Conservation (phyloP, 1,284 basidiomycete species). For the Ustilago tritici region DNA sequence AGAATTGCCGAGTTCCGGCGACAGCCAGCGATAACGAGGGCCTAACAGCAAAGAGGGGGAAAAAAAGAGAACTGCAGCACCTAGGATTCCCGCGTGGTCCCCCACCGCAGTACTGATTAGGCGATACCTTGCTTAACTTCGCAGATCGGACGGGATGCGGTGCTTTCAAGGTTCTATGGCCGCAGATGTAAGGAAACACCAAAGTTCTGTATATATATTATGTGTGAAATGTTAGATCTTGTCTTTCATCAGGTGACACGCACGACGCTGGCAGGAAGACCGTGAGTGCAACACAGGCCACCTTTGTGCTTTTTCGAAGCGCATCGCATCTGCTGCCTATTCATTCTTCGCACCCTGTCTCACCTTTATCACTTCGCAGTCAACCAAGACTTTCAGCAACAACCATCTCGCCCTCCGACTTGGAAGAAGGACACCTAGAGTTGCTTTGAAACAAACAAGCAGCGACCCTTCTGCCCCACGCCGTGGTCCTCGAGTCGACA, state of each 20-base stretch:
- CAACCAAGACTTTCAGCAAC: not conserved
- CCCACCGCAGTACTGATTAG: constrained; percentile 85
- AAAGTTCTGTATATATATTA: not conserved
- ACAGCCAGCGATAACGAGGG: not conserved
- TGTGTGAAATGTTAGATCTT: not conserved
- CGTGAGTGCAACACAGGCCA: constrained; percentile 24
- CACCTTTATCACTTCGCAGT: not conserved
- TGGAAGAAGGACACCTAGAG: too few relatives aligned
- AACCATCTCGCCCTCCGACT: not conserved
- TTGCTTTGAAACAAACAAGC: not conserved
- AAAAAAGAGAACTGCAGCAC: constrained; percentile 77
- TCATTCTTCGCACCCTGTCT: not conserved
- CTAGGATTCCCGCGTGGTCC: constrained; percentile 85
- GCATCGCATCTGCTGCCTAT: not conserved
- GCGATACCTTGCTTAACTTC: constrained; percentile 83
- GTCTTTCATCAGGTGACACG: constrained; percentile 10
- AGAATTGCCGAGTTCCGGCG: constrained; percentile 12
- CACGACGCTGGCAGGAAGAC: constrained; percentile 17
- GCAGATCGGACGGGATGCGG: constrained; percentile 84
- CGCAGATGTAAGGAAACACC: constrained; percentile 73
- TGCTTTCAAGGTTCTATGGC: constrained; percentile 83
- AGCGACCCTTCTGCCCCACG: not conserved
- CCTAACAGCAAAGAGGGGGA: constrained; percentile 13
- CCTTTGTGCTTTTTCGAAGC: constrained; percentile 2
- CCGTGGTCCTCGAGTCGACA: not conserved